Evolutionary conservation across 176 grass and related monocot species (phyloP).

Genomic region (Eragrostis curvula): DNA sequence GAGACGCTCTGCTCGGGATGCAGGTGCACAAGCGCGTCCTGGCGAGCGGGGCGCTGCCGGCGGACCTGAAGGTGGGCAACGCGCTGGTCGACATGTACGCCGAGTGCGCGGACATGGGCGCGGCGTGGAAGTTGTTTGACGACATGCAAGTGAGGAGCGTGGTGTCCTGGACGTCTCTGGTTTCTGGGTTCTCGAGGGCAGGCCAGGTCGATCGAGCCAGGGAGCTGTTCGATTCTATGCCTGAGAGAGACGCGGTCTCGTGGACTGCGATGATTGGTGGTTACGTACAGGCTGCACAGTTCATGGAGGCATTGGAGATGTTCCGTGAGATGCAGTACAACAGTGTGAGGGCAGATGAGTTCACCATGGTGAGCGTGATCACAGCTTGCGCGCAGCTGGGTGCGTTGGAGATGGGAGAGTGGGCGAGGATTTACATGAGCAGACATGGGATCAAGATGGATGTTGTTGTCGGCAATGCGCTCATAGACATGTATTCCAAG

Average conservation of each 20-base stretch:
- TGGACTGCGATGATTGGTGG: constrained; percentile 85
- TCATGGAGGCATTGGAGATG: constrained; percentile 68
- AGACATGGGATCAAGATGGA: constrained; percentile 67
- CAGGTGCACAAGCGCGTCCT: constrained; percentile 59
- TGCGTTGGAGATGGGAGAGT: constrained; percentile 78
- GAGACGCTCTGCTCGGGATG: constrained; percentile 55
- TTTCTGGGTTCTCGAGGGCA: constrained; percentile 51
- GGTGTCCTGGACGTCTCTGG: constrained; percentile 76
- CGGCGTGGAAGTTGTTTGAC: constrained; percentile 61
- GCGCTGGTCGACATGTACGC: constrained; percentile 74
- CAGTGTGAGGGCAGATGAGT: constrained; percentile 52
- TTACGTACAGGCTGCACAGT: constrained; percentile 50
- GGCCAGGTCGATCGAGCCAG: constrained; percentile 59
- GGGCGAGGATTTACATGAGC: constrained; percentile 70
- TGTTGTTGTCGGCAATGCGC: constrained; percentile 57
- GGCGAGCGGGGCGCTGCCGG: constrained; percentile 34
- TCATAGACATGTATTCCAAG: constrained; percentile 86
- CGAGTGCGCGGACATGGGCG: constrained; percentile 61
- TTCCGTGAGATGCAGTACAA: constrained; percentile 67
- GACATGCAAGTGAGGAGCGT: constrained; percentile 51
- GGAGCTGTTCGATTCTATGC: constrained; percentile 68
- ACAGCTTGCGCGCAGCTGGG: constrained; percentile 78
- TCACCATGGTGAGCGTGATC: constrained; percentile 79
- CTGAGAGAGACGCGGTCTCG: constrained; percentile 59
- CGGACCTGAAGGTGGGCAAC: constrained; percentile 69